Conservation (phyloP, 2,329 filamentous ascomycete genomes). For the Ophiostoma angusticollis region DNA sequence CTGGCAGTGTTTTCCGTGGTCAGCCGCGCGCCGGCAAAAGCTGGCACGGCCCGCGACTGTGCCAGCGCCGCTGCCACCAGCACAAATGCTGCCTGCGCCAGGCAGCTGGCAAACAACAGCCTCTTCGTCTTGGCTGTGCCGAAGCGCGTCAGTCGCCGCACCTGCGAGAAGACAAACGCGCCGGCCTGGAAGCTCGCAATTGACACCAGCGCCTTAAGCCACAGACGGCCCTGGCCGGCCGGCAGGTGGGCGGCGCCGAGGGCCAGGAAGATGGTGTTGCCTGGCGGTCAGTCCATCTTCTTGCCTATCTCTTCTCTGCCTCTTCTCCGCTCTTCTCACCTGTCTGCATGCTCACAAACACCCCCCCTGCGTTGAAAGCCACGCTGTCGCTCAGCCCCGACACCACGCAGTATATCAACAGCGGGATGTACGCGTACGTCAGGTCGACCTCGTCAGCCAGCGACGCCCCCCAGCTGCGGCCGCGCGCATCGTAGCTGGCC, state of each 20-base stretch:
- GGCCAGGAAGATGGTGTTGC: slow-evolving; percentile 69
- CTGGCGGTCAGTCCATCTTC: too few species aligned
- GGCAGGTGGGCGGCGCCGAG: slow-evolving; percentile 46
- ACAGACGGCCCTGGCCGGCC: slow-evolving; percentile 40
- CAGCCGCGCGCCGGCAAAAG: slow-evolving; percentile 21
- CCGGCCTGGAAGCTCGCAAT: slow-evolving; percentile 60
- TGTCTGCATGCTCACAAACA: slow-evolving; percentile 76
- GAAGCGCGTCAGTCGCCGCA: slow-evolving; percentile 43
- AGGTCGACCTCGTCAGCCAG: slow-evolving; percentile 11
- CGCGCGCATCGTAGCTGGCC: too few species aligned
- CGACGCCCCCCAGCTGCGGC: too few species aligned
- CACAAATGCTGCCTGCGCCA: slow-evolving; percentile 37
- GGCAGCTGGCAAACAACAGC: slow-evolving; percentile 51
- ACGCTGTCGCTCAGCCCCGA: slow-evolving; percentile 68
- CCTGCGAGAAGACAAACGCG: slow-evolving; percentile 56
- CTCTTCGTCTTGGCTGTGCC: slow-evolving; percentile 48
- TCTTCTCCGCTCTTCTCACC: too few species aligned
- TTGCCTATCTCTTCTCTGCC: too few species aligned
- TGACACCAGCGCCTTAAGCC: slow-evolving; percentile 60
- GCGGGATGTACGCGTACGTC: slow-evolving; percentile 45
- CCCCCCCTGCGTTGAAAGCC: slow-evolving; percentile 63
- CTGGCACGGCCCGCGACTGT: slow-evolving; percentile 31
- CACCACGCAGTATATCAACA: slow-evolving; percentile 62
- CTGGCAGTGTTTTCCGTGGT: too few species aligned
- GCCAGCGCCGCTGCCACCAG: slow-evolving; percentile 39